Evolutionary conservation across 2,329 filamentous ascomycete genomes (phyloP).

Genomic region (Zalaria obscura): DNA sequence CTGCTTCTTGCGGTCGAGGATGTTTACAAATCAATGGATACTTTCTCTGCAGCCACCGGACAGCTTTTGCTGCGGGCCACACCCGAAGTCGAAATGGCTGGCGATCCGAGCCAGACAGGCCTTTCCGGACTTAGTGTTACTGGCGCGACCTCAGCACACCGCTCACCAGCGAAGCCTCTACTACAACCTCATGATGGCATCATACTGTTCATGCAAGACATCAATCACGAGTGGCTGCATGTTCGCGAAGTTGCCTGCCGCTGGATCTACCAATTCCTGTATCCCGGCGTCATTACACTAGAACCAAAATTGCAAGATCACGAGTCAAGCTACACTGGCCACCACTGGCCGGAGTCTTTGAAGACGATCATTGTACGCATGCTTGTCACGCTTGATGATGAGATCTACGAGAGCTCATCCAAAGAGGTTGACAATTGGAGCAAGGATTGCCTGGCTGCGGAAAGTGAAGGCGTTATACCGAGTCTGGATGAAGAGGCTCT

Average conservation of each 20-base stretch:
- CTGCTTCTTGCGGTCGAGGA: neutral
- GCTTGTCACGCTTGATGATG: constrained; percentile 39
- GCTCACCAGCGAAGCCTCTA: constrained; percentile 7
- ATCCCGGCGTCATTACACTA: constrained; percentile 19
- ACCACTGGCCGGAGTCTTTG: constrained; percentile 39
- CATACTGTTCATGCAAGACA: constrained; percentile 23
- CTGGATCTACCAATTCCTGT: constrained; percentile 39
- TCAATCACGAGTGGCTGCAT: constrained; percentile 34
- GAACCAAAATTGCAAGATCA: constrained; percentile 8
- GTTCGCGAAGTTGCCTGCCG: constrained; percentile 37
- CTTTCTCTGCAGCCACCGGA: constrained; percentile 15
- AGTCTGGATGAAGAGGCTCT: constrained; percentile 13
- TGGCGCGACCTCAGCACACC: constrained; percentile 5
- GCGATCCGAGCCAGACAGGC: neutral
- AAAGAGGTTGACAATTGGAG: neutral
- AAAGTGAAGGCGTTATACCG: constrained; percentile 1
- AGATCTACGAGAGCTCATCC: constrained; percentile 34
- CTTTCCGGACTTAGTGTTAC: neutral
- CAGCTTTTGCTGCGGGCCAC: constrained; percentile 13
- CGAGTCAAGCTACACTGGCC: constrained; percentile 37
- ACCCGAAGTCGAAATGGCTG: constrained; percentile 11
- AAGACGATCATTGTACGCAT: constrained; percentile 41
- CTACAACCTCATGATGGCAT: constrained; percentile 17
- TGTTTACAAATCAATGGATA: constrained; percentile 7
- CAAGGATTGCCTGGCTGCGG: constrained; percentile 6